A percentile compares a stretch with the other conserved stretches of the same genome.
These are phyloP conservation scores for Brasenia schreberi DNA, from an alignment of 164 flowering plant species.

Conservation along the genomic window DNA sequence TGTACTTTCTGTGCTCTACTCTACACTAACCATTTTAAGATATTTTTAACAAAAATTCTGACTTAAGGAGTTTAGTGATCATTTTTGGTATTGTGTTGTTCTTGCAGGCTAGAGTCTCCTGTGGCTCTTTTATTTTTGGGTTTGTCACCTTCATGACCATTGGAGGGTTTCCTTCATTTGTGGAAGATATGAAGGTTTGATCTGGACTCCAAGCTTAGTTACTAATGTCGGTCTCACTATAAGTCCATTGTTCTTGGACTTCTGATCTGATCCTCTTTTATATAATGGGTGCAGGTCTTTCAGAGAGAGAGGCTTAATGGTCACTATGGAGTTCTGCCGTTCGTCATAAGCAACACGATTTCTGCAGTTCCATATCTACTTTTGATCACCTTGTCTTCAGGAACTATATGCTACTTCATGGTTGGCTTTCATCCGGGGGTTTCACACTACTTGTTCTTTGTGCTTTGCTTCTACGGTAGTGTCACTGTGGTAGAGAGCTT, in stretches of 20 bases:
- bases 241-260: too few relatives aligned
- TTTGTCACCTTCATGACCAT: slow-evolving; percentile 97
- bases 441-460: slow-evolving; percentile 66
- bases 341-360: slow-evolving; percentile 84
- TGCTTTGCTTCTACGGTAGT: slow-evolving; percentile 76
- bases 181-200: slow-evolving; percentile 88
- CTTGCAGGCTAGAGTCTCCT: slow-evolving; percentile 86
- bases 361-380: slow-evolving; percentile 86
- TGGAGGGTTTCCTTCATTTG: slow-evolving; percentile 96
- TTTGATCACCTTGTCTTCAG: slow-evolving; percentile 68
- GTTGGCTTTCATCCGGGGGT: slow-evolving; percentile 83
- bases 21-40: too few relatives aligned
- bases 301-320: slow-evolving; percentile 83
- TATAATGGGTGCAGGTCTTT: slow-evolving; percentile 48
- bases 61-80: too few relatives aligned
- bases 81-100: not conserved
- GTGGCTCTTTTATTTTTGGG: slow-evolving; percentile 86
- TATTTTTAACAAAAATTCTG: too few relatives aligned
- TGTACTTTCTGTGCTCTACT: too few relatives aligned
- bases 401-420: slow-evolving; percentile 90
- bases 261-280: too few relatives aligned
- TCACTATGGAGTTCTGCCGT: slow-evolving; percentile 74
- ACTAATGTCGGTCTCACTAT: too few relatives aligned
- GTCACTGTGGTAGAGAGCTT: slow-evolving; percentile 92
- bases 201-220: too few relatives aligned